Evolutionary conservation across 495 filamentous ascomycete genomes (phyloP).

Genomic region (Podospora pseudocomata): DNA sequence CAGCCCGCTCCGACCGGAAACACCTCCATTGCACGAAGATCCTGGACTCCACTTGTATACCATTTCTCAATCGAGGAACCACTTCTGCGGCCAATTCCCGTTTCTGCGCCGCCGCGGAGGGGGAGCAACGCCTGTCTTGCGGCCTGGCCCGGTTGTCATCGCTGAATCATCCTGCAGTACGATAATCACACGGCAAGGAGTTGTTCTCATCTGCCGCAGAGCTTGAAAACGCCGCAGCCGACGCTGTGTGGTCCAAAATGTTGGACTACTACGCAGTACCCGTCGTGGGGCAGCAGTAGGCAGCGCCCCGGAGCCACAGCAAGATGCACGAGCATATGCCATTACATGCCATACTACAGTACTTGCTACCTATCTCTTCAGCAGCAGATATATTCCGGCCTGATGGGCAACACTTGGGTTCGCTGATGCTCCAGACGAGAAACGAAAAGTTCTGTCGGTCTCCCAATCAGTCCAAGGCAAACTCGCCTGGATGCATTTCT

Average conservation of each 20-base stretch:
- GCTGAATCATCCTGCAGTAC: slow-evolving; percentile 32
- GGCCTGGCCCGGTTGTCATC: slow-evolving; percentile 20
- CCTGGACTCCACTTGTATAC: slow-evolving; percentile 31
- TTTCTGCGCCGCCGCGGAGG: slow-evolving; percentile 20
- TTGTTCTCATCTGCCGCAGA: slow-evolving; percentile 2
- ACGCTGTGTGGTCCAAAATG: slow-evolving; percentile 1
- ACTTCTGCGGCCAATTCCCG: slow-evolving; percentile 23
- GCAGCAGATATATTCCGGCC: not conserved
- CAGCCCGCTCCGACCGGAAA: slow-evolving; percentile 33
- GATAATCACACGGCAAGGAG: slow-evolving; percentile 23
- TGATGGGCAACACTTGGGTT: not conserved
- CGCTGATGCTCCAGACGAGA: not conserved
- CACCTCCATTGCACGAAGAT: slow-evolving; percentile 36
- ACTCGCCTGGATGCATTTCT: slow-evolving; percentile 2
- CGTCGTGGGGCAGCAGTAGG: not conserved
- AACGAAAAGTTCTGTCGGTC: not conserved
- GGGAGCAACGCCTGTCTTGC: slow-evolving; percentile 2
- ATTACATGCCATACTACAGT: not conserved
- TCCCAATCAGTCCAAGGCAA: slow-evolving; percentile 1
- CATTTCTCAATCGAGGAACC: slow-evolving; percentile 27
- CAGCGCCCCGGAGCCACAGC: not conserved
- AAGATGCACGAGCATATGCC: not conserved
- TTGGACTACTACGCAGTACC: not conserved
- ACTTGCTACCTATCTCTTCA: not conserved
- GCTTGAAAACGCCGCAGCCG: slow-evolving; percentile 19